phyloP scores from a whole-genome alignment of 768 basidiomycete species.

The Boletus eberwhitei region DNA sequence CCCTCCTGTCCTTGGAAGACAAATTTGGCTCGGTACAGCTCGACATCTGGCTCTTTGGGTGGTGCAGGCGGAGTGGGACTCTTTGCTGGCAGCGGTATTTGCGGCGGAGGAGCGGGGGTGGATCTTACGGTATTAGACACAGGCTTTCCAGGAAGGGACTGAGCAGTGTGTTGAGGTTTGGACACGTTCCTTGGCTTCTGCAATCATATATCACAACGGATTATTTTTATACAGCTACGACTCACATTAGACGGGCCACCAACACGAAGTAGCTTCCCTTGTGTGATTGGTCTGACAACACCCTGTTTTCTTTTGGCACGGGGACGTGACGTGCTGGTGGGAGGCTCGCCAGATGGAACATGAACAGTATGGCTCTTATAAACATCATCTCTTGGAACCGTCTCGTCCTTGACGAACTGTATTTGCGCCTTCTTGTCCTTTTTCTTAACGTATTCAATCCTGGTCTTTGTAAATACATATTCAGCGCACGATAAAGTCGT shows the following conservation, averaged over 20 bases:
- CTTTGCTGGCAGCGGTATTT: conserved; percentile 40
- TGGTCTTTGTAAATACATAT: conserved; percentile 33
- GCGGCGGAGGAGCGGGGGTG: conserved; percentile 23
- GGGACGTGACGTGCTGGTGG: conserved; percentile 77
- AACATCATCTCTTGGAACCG: conserved; percentile 66
- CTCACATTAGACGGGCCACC: conserved; percentile 69
- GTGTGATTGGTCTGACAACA: conserved; percentile 78
- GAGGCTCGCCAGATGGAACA: conserved; percentile 84
- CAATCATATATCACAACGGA: conserved; percentile 4
- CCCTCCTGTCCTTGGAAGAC: conserved; percentile 92
- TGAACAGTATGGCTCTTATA: conserved; percentile 95
- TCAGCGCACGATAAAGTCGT: not conserved
- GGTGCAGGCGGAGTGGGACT: conserved; percentile 52
- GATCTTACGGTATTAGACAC: conserved; percentile 27
- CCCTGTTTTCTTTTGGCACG: conserved; percentile 86
- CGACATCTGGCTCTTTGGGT: conserved; percentile 59
- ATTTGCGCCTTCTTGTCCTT: conserved; percentile 91
- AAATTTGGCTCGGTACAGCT: conserved; percentile 84
- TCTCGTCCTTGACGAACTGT: conserved; percentile 87
- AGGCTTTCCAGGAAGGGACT: conserved; percentile 62
- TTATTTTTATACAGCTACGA: not conserved
- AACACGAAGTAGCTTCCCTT: conserved; percentile 74
- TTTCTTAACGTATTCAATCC: conserved; percentile 91
- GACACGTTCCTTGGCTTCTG: conserved; percentile 43
- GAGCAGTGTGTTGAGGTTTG: conserved; percentile 41